Conservation (phyloP, 2,329 filamentous ascomycete genomes). For the Aotearoamyces nothofagi region DNA sequence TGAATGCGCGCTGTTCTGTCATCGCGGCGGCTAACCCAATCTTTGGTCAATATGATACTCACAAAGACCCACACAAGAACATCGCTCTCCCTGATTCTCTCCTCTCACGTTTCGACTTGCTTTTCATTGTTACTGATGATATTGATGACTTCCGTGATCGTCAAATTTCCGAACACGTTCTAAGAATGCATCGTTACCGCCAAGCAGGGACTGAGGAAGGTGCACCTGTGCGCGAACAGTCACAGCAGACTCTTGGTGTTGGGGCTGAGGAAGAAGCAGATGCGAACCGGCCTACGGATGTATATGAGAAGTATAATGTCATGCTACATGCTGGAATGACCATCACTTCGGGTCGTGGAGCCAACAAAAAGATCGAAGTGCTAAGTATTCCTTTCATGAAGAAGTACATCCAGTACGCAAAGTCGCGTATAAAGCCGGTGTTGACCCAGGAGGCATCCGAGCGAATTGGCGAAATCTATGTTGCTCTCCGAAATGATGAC, state of each 20-base stretch:
- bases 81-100: constrained; percentile 94
- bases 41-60: constrained; percentile 94
- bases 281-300: constrained; percentile 63
- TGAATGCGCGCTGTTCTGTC: constrained; percentile 94
- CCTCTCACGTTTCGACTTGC: constrained; percentile 91
- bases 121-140: constrained; percentile 96
- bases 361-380: constrained; percentile 68
- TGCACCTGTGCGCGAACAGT: constrained; percentile 80
- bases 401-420: constrained; percentile 98
- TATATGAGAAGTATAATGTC: constrained; percentile 90
- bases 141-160: constrained; percentile 89
- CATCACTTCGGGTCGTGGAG: constrained; percentile 56
- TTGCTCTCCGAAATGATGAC: constrained; percentile 86
- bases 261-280: constrained; percentile 66
- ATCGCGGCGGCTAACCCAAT: constrained; percentile 94
- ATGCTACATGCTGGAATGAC: constrained; percentile 92
- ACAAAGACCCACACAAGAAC: constrained; percentile 98
- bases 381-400: constrained; percentile 97
- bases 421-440: constrained; percentile 76
- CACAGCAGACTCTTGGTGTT: constrained; percentile 71
- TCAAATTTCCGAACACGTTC: constrained; percentile 86
- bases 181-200: constrained; percentile 93
- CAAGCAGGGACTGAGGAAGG: constrained; percentile 88
- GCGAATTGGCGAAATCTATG: constrained; percentile 82
- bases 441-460: constrained; percentile 85